A percentile compares a stretch with the other conserved stretches of the same genome.
phyloP scores from a whole-genome alignment of 371 early-diverging fungal species.

The Cladochytrium tenue region DNA sequence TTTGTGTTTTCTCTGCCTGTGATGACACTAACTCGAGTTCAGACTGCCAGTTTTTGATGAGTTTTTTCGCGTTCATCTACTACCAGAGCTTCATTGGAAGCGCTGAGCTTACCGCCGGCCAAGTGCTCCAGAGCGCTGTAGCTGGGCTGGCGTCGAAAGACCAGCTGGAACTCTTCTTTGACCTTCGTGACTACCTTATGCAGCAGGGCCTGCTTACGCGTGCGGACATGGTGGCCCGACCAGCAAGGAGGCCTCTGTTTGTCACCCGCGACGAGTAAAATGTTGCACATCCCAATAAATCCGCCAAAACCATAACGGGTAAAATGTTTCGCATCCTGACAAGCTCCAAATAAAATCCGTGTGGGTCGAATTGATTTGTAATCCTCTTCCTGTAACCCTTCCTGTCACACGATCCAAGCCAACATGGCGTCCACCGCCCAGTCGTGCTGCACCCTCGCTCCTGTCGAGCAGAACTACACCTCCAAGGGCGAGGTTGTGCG shows the following conservation, averaged over 20 bases:
- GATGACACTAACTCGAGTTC: too few species aligned
- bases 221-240: not conserved
- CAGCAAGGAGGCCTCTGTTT: conserved; percentile 12
- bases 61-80: conserved; percentile 91
- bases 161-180: conserved; percentile 32
- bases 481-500: conserved; percentile 54
- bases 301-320: too few species aligned
- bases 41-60: conserved; percentile 95
- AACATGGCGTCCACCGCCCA: conserved; percentile 12
- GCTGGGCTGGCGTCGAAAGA: conserved; percentile 21
- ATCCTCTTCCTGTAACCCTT: too few species aligned
- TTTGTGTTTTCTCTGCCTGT: too few species aligned
- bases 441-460: conserved; percentile 65
- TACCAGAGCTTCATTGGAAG: conserved; percentile 72
- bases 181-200: conserved; percentile 31
- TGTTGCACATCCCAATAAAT: too few species aligned
- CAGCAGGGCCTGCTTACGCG: conserved; percentile 29
- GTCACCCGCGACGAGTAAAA: too few species aligned
- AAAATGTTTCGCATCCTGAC: too few species aligned
- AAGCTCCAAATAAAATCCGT: too few species aligned
- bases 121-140: conserved; percentile 33
- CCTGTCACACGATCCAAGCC: too few species aligned
- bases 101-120: conserved; percentile 32
- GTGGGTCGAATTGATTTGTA: too few species aligned
- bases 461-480: conserved; percentile 59